Percentiles rank a stretch among this genome's conserved stretches.
Evolutionary conservation across 345 rosid genomes (phyloP).

Genomic region (Linum tenue): DNA sequence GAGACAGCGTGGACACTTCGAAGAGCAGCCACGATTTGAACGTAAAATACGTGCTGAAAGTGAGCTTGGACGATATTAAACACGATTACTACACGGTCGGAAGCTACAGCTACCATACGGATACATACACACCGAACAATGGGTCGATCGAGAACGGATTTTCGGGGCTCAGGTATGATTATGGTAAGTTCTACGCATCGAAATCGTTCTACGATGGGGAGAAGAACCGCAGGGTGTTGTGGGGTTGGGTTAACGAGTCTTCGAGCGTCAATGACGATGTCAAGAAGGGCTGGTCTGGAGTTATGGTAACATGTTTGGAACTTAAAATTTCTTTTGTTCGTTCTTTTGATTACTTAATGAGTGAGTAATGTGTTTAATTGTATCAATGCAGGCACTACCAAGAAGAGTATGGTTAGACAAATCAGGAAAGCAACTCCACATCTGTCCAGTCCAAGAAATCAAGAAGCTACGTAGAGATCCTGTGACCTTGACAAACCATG

Average conservation of each 20-base stretch:
- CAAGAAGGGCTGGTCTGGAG: conserved; percentile 10
- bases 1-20: not conserved
- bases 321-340: too few relatives aligned
- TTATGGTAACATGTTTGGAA: not conserved
- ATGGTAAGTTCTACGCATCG: conserved; percentile 4
- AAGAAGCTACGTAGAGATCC: not conserved
- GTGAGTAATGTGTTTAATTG: too few relatives aligned
- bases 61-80: not conserved
- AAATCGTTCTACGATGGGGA: not conserved
- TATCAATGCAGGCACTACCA: not conserved
- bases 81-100: not conserved
- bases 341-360: too few relatives aligned
- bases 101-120: not conserved
- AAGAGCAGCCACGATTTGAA: conserved; percentile 1
- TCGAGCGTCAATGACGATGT: not conserved
- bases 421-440: conserved; percentile 4
- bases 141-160: not conserved
- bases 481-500: not conserved
- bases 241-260: conserved; percentile 8
- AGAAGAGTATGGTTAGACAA: not conserved
- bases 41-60: not conserved
- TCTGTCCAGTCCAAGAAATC: not conserved
- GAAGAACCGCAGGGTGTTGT: not conserved
- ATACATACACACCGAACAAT: not conserved
- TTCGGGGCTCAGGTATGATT: conserved; percentile 4